Percentiles rank a stretch among this genome's conserved stretches.
Conservation (phyloP, 2,329 filamentous ascomycete genomes). For the Ilyonectria sp. region DNA sequence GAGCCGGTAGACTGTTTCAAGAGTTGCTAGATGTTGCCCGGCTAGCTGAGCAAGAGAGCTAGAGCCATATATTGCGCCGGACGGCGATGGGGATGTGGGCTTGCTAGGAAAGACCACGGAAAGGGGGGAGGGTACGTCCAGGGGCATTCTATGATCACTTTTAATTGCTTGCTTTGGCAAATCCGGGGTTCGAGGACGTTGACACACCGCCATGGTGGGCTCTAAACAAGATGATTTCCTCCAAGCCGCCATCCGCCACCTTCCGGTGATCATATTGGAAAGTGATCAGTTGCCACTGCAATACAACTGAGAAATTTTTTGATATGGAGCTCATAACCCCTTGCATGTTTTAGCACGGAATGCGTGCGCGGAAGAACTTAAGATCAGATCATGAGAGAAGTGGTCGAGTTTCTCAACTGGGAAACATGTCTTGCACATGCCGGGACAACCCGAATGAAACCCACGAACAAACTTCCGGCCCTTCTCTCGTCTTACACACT, state of each 20-base stretch:
- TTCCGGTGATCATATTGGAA: not conserved
- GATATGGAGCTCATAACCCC: conserved; percentile 14
- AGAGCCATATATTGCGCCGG: conserved; percentile 13
- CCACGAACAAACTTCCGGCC: conserved; percentile 19
- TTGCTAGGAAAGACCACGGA: conserved; percentile 2
- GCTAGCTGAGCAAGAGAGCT: conserved; percentile 7
- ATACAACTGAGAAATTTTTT: not conserved
- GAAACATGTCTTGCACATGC: not conserved
- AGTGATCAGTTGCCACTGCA: conserved; percentile 17
- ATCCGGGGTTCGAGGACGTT: not conserved
- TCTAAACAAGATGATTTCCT: not conserved
- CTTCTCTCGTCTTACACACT: conserved; percentile 24
- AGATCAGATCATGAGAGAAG: conserved; percentile 15
- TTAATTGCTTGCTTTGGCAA: not conserved
- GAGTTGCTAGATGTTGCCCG: conserved; percentile 22
- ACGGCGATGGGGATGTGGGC: conserved; percentile 5
- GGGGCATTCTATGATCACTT: not conserved
- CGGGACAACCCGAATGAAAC: conserved; percentile 9
- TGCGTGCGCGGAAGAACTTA: not conserved
- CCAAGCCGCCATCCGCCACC: not conserved
- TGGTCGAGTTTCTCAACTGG: not conserved
- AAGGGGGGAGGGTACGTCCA: not conserved
- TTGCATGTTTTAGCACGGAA: conserved; percentile 11
- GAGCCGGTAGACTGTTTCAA: conserved; percentile 15
- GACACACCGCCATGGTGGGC: not conserved